These are phyloP conservation scores for Solanum dulcamara DNA, from an alignment of 257 asterid genomes.

Conservation along the genomic window DNA sequence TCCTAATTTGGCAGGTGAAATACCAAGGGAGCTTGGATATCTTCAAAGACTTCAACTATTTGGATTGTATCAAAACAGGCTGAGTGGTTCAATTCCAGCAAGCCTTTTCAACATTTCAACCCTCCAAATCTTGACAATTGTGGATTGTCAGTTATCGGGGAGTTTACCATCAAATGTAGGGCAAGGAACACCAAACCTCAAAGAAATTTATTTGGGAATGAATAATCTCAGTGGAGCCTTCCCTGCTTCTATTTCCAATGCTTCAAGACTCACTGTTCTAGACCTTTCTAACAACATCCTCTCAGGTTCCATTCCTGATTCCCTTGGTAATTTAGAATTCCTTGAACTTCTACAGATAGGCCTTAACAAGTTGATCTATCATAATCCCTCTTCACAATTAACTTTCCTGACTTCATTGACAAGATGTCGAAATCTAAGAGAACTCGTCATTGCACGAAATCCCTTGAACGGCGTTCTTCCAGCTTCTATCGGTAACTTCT, in stretches of 20 bases:
- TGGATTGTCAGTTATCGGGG: background rate
- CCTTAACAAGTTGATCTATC: background rate
- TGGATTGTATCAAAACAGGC: background rate
- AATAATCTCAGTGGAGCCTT: conserved; percentile 4
- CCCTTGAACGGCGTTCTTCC: conserved; percentile 7
- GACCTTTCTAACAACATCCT: conserved; percentile 3
- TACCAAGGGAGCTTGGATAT: conserved; percentile 3
- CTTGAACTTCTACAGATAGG: conserved; percentile 6
- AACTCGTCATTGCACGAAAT: background rate
- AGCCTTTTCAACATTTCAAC: conserved; percentile 7
- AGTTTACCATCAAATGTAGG: background rate
- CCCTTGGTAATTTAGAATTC: conserved; percentile 14
- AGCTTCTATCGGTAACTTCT: conserved; percentile 19
- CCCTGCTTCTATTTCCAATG: conserved; percentile 13
- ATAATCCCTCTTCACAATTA: background rate
- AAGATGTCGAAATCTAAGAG: background rate
- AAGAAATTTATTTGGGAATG: background rate
- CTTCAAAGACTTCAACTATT: background rate
- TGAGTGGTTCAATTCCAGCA: conserved; percentile 3
- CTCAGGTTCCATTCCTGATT: conserved; percentile 20
- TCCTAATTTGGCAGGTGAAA: background rate
- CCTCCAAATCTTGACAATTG: background rate
- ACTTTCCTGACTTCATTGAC: conserved; percentile 3
- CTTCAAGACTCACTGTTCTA: conserved; percentile 3
- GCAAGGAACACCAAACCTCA: conserved; percentile 3